Evolutionary conservation across 495 filamentous ascomycete genomes (phyloP).

Genomic region (Daldinia grandis): DNA sequence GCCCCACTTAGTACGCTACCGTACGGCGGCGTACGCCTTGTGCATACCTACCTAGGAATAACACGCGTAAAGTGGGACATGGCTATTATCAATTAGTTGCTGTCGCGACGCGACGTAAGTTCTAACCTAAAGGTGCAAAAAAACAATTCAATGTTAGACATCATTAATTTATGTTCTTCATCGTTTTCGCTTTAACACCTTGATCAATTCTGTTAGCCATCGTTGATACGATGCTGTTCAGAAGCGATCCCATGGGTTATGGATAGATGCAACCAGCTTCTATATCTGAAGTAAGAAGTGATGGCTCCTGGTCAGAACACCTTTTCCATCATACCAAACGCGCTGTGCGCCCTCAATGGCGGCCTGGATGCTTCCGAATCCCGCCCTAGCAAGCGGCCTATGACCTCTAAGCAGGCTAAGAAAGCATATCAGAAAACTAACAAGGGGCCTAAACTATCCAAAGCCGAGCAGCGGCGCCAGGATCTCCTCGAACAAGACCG

Average conservation of each 20-base stretch:
- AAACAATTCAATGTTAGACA: not conserved
- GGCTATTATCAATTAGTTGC: not conserved
- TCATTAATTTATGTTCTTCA: not conserved
- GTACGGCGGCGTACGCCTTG: not conserved
- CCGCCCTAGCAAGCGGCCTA: conserved; percentile 42
- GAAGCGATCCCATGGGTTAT: conserved; percentile 8
- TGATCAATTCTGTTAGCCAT: conserved; percentile 2
- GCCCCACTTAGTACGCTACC: conserved; percentile 2
- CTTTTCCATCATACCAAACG: conserved; percentile 46
- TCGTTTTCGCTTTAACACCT: not conserved
- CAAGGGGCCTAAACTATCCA: conserved; percentile 48
- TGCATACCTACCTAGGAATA: too few relatives aligned
- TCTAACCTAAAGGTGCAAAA: not conserved
- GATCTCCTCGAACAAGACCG: conserved; percentile 57
- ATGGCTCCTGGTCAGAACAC: conserved; percentile 46
- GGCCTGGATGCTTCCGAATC: conserved; percentile 12
- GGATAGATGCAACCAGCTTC: conserved; percentile 12
- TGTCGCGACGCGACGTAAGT: conserved; percentile 16
- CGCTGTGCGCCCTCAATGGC: conserved; percentile 38
- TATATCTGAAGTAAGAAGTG: not conserved
- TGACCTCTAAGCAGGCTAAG: conserved; percentile 57
- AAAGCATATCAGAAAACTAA: conserved; percentile 50
- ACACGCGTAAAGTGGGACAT: conserved; percentile 31
- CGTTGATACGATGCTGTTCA: conserved; percentile 23
- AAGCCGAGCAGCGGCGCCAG: conserved; percentile 51